Conservation (phyloP, 2,329 filamentous ascomycete species). For the Nothophoma quercina region DNA sequence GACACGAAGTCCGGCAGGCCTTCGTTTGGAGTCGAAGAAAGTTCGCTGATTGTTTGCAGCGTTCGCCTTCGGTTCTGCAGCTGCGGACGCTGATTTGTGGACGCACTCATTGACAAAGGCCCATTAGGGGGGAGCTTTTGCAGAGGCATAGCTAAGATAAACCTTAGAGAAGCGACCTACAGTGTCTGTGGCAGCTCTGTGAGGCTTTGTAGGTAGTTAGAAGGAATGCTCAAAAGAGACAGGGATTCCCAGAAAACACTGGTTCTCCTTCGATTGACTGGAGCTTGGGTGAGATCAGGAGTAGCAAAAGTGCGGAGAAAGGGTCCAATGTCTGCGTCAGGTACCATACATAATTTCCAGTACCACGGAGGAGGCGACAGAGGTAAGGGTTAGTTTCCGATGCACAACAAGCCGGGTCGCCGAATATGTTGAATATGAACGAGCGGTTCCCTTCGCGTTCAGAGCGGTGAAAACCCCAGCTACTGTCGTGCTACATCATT, state of each 20-base stretch:
- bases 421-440: slow-evolving; percentile 27
- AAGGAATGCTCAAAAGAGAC: neutral
- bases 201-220: neutral
- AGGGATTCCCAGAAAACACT: neutral
- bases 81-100: slow-evolving; percentile 8
- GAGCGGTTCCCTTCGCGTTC: slow-evolving; percentile 15
- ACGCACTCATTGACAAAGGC: slow-evolving; percentile 5
- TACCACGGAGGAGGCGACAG: slow-evolving; percentile 19
- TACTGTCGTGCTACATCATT: slow-evolving; percentile 31
- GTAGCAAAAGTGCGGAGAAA: slow-evolving; percentile 16
- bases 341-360: slow-evolving; percentile 15
- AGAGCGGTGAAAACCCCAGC: slow-evolving; percentile 22
- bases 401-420: slow-evolving; percentile 20
- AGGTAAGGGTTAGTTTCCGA: slow-evolving; percentile 23
- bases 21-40: slow-evolving; percentile 26
- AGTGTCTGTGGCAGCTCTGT: neutral
- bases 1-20: slow-evolving; percentile 20
- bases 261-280: neutral
- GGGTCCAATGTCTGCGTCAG: slow-evolving; percentile 7
- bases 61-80: slow-evolving; percentile 35
- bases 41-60: slow-evolving; percentile 41
- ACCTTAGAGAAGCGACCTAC: neutral
- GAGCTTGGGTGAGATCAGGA: neutral
- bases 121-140: slow-evolving; percentile 26
- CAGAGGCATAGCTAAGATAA: slow-evolving; percentile 24